Evolutionary conservation across 2,329 filamentous ascomycete genomes (phyloP).

Genomic region (Fusarium sp.): DNA sequence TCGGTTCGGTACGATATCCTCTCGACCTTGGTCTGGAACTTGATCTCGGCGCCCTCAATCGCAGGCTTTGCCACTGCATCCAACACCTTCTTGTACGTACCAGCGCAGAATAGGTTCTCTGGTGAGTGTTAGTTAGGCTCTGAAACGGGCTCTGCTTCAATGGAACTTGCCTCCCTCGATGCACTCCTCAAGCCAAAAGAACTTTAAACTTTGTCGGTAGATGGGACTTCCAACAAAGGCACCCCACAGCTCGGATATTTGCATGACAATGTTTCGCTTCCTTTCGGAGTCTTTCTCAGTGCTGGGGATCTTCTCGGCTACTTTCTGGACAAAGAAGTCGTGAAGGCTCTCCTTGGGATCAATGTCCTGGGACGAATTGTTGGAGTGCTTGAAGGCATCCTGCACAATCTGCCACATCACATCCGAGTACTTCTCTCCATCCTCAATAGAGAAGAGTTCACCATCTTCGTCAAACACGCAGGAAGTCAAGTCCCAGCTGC

Average conservation of each 20-base stretch:
- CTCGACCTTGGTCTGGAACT: conserved; percentile 60
- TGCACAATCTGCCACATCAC: conserved; percentile 77
- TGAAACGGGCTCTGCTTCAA: not conserved
- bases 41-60: conserved; percentile 65
- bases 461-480: conserved; percentile 70
- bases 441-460: conserved; percentile 57
- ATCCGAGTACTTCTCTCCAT: conserved; percentile 61
- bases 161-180: conserved; percentile 75
- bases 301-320: conserved; percentile 60
- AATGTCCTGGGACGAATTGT: conserved; percentile 64
- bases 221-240: conserved; percentile 76
- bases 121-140: conserved; percentile 1
- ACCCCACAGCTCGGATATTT: conserved; percentile 75
- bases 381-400: conserved; percentile 75
- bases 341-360: conserved; percentile 60
- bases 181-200: conserved; percentile 83
- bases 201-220: conserved; percentile 76
- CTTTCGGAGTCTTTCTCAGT: conserved; percentile 54
- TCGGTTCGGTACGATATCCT: conserved; percentile 53
- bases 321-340: conserved; percentile 64
- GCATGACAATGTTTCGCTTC: conserved; percentile 59
- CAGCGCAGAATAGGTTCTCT: conserved; percentile 72
- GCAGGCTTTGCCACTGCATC: conserved; percentile 69
- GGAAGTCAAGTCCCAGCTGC: conserved; percentile 64
- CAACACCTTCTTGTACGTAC: conserved; percentile 70